phyloP scores from a whole-genome alignment of 1,284 basidiomycete genomes.

The Cronartium ribicola region DNA sequence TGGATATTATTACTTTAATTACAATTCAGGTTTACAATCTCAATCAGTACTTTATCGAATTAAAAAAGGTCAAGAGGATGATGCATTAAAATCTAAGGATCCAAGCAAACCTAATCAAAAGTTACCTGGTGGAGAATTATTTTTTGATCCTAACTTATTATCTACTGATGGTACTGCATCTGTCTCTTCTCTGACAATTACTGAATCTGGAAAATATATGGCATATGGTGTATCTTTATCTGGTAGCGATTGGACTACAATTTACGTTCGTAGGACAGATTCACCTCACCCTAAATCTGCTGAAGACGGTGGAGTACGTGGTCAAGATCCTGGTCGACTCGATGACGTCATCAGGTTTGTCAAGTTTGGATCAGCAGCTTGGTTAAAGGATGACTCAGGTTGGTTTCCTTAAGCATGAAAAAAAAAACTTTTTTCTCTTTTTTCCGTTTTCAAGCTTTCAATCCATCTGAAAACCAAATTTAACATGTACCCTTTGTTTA shows the following conservation, averaged over 20 bases:
- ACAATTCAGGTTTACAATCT: conserved; percentile 46
- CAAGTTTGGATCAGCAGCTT: conserved; percentile 67
- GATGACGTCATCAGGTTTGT: conserved; percentile 66
- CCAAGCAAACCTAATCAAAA: conserved; percentile 48
- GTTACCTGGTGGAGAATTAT: conserved; percentile 61
- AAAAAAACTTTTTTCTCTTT: background rate
- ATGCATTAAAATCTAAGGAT: conserved; percentile 58
- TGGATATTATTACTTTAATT: conserved; percentile 62
- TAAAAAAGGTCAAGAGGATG: conserved; percentile 54
- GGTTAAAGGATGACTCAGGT: conserved; percentile 65
- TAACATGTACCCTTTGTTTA: conserved; percentile 47
- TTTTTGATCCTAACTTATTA: conserved; percentile 72
- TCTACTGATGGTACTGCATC: conserved; percentile 69
- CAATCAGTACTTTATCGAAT: conserved; percentile 63
- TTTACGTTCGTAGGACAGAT: conserved; percentile 62
- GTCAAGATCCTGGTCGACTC: conserved; percentile 59
- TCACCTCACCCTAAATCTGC: conserved; percentile 57
- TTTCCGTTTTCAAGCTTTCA: too few relatives aligned
- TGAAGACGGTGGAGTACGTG: conserved; percentile 53
- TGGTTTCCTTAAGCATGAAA: background rate
- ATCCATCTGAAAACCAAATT: background rate
- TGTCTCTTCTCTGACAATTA: conserved; percentile 61
- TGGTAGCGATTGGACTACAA: conserved; percentile 67
- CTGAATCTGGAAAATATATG: conserved; percentile 64
- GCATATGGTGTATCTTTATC: conserved; percentile 60